Evolutionary conservation across 1,284 basidiomycete genomes (phyloP).

Genomic region (Butyriboletus regius): DNA sequence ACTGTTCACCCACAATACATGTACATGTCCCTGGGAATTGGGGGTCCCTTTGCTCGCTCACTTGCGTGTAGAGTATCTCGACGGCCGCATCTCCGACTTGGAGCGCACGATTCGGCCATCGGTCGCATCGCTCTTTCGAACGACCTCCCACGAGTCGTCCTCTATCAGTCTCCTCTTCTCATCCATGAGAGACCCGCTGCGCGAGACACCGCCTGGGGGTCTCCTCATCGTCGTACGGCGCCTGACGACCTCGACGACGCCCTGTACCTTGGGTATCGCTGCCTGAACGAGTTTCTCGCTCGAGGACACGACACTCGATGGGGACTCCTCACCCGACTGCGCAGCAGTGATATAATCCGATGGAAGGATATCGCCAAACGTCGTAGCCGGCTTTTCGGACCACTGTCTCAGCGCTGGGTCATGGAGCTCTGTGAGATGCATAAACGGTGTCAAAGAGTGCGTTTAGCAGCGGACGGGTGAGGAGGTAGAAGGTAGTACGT

Average conservation of each 20-base stretch:
- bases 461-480: too few relatives aligned
- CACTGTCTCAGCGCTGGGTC: constrained; percentile 19
- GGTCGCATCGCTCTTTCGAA: constrained; percentile 10
- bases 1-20: neutral
- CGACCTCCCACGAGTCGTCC: constrained; percentile 15
- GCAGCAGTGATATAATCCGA: constrained; percentile 38
- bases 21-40: neutral
- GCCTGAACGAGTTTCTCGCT: constrained; percentile 26
- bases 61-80: constrained; percentile 12
- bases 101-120: constrained; percentile 16
- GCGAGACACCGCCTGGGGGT: constrained; percentile 6
- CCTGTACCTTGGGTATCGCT: constrained; percentile 37
- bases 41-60: neutral
- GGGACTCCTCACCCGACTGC: constrained; percentile 4
- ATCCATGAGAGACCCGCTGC: constrained; percentile 12
- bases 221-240: constrained; percentile 17
- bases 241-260: constrained; percentile 25
- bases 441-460: neutral
- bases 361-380: constrained; percentile 46
- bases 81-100: constrained; percentile 26
- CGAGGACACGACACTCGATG: constrained; percentile 7
- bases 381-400: constrained; percentile 23
- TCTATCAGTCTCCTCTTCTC: constrained; percentile 22
- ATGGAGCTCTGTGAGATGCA: constrained; percentile 11
- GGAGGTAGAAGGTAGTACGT: neutral